Base-by-base conservation (phyloP, 2,329 filamentous ascomycete species). In the Alternaria triticimaculans region DNA sequence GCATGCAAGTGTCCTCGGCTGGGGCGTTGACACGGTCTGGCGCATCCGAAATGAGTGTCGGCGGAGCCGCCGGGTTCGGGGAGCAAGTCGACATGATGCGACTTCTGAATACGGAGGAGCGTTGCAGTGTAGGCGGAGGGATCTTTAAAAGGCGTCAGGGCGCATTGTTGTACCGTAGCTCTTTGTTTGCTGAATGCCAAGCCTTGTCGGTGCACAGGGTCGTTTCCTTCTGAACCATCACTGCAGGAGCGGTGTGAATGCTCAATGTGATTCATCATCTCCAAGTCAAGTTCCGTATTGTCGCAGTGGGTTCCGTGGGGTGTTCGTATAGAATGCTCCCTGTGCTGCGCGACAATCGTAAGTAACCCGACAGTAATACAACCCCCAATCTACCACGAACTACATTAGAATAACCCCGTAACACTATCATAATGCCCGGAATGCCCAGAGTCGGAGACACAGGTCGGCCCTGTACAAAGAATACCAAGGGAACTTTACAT, bases 261-360 rank as follows among this genome's bases (percentile, higher is more conserved):
- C 26, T 30, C 48, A 30, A 50, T 20, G 12, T 14, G 6, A 10
- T 50, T n/a, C n/a, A 50, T 0, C 4, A 0, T 20, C 11, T 21
- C 25, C 2, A 3, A 6, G 7, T 15, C 15, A 20, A 30, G n/a
- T 30, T 7, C 12, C n/a, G 4, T 9, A 9, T 20, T 14, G 6
- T 21, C 14, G 20, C 48, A 51, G 3, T 21, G 48, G 4, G 3
- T 21, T 7, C 4, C 48, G 3, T 50, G 2, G 9, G 6, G 10
- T 14, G 2, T 7, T 2, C 10, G 6, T 50, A 50, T 50, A 50
- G 20, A 30, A 49, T 28, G 14, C 6, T 48, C 21, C 8, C 3
- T 5, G 21, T n/a, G 15, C 21, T 2, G 14, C 10, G 3, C 12
- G 1, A 48, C 21, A 15, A 0, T 9, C 3, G 20, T 11, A n/a